Conservation (phyloP, 2,329 filamentous ascomycete genomes). For the Aspergillus ochraceoroseus region DNA sequence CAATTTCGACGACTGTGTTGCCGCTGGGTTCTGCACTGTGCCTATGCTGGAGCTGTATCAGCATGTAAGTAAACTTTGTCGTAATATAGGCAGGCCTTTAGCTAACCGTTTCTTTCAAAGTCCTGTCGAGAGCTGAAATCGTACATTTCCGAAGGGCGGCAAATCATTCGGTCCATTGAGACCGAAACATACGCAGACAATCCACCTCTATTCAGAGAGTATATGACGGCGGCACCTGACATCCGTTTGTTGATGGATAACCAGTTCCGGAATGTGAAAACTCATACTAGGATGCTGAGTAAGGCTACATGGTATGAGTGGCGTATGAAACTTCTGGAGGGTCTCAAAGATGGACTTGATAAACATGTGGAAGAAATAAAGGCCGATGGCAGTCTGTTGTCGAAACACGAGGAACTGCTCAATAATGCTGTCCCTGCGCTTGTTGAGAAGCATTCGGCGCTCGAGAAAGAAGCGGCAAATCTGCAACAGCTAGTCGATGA, state of each 20-base stretch:
- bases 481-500: slow-evolving; percentile 66
- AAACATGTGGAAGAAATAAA: slow-evolving; percentile 73
- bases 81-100: slow-evolving; percentile 7
- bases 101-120: slow-evolving; percentile 39
- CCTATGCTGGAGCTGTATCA: slow-evolving; percentile 94
- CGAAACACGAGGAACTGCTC: slow-evolving; percentile 64
- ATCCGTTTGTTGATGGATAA: slow-evolving; percentile 86
- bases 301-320: slow-evolving; percentile 98
- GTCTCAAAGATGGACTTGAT: slow-evolving; percentile 73
- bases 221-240: slow-evolving; percentile 76
- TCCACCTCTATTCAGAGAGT: slow-evolving; percentile 85
- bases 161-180: slow-evolving; percentile 87
- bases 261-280: slow-evolving; percentile 96
- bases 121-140: slow-evolving; percentile 93
- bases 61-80: slow-evolving; percentile 55
- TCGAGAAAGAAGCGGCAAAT: slow-evolving; percentile 61
- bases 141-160: slow-evolving; percentile 88
- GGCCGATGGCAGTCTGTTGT: slow-evolving; percentile 62
- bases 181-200: slow-evolving; percentile 84
- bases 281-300: slow-evolving; percentile 79
- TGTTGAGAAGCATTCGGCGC: slow-evolving; percentile 54
- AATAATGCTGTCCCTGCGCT: slow-evolving; percentile 63
- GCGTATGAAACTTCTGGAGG: slow-evolving; percentile 81
- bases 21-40: slow-evolving; percentile 83
- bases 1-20: slow-evolving; percentile 68